phyloP scores from a whole-genome alignment of 129 eudicot genomes.

The Oenanthe sinensis region DNA sequence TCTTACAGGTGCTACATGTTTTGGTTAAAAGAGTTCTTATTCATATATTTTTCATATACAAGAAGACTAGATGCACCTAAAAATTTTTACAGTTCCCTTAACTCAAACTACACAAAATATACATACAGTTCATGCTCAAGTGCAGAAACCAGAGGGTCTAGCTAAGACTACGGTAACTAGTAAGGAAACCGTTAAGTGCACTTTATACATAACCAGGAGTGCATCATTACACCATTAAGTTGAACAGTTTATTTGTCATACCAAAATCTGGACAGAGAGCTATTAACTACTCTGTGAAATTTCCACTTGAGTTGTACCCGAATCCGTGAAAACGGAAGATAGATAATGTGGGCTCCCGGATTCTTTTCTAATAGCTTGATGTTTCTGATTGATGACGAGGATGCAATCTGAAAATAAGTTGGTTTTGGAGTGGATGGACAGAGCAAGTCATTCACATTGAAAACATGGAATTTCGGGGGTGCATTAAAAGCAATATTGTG shows the following conservation, averaged over 20 bases:
- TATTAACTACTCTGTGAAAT: not conserved
- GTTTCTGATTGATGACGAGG: conserved; percentile 4
- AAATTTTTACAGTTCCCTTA: not conserved
- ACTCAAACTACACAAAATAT: conserved; percentile 7
- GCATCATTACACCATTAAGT: not conserved
- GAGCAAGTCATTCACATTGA: conserved; percentile 47
- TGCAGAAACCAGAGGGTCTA: not conserved
- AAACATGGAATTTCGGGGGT: conserved; percentile 61
- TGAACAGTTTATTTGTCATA: not conserved
- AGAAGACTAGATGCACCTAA: not conserved
- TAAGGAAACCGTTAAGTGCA: too few species aligned
- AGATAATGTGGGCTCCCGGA: not conserved
- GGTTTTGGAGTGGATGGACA: conserved; percentile 79
- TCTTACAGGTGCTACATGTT: not conserved
- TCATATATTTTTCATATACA: not conserved
- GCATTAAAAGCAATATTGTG: conserved; percentile 40
- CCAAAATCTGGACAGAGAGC: not conserved
- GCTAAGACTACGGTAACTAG: conserved; percentile 8
- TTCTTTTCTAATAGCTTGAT: not conserved
- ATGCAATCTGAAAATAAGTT: conserved; percentile 48
- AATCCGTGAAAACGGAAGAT: not conserved
- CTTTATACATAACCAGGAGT: not conserved
- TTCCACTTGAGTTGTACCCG: not conserved
- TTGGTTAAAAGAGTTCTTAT: not conserved
- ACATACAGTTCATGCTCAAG: conserved; percentile 2